Percentiles rank a stretch among this genome's conserved stretches.
Conservation (phyloP, 225 moss, liverwort and hornwort species). For the Neckera pumila region DNA sequence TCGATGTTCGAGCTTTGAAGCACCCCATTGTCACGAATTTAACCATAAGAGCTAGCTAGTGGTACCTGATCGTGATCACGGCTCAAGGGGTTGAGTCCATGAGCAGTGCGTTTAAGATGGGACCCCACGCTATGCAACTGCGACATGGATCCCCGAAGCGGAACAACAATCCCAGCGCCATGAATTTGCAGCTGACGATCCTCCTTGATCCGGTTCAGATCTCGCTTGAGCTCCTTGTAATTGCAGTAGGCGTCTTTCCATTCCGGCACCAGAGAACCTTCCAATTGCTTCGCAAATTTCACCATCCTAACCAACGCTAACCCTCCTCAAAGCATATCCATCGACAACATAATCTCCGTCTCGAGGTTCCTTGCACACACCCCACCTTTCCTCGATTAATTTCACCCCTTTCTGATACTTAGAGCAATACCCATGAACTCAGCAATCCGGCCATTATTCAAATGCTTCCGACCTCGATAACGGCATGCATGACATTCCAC, state of each 20-base stretch:
- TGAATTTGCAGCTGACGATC: constrained; percentile 12
- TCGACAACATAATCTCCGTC: neutral
- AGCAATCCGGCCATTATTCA: no score
- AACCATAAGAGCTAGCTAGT: no score
- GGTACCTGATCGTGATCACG: neutral
- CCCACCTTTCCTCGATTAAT: neutral
- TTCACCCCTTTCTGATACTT: neutral
- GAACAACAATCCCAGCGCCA: neutral
- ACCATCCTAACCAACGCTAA: constrained; percentile 12
- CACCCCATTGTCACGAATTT: neutral
- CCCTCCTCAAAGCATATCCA: neutral
- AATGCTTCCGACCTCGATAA: neutral
- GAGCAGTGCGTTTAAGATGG: constrained; percentile 19
- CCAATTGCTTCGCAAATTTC: constrained; percentile 56
- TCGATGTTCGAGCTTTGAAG: neutral
- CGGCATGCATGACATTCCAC: neutral
- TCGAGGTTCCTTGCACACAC: neutral
- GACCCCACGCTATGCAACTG: constrained; percentile 9
- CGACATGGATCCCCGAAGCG: neutral
- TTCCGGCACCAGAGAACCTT: constrained; percentile 38
- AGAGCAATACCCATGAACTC: neutral
- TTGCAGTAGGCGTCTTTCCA: constrained; percentile 52
- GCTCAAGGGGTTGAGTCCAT: neutral
- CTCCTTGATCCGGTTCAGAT: constrained; percentile 33
- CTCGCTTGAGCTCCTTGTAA: constrained; percentile 54